These are phyloP conservation scores for Botrytis medusae DNA, from an alignment of 2,329 filamentous ascomycete genomes.

Conservation along the genomic window DNA sequence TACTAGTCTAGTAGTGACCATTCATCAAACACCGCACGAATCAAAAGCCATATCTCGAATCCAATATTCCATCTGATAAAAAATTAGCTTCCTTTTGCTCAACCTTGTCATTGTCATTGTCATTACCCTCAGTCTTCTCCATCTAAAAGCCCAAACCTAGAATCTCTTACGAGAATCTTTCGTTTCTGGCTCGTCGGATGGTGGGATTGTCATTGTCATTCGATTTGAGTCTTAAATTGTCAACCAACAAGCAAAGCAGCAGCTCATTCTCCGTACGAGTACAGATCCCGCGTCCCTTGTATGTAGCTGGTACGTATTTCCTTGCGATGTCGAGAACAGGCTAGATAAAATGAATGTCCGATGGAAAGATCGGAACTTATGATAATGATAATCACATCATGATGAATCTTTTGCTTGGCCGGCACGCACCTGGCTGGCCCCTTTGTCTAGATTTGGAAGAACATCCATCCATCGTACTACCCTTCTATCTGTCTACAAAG, in stretches of 20 bases:
- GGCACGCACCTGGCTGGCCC: too few relatives aligned
- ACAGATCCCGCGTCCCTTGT: not conserved
- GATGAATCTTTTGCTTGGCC: too few relatives aligned
- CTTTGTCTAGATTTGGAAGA: too few relatives aligned
- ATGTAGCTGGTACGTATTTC: not conserved
- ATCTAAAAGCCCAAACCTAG: not conserved
- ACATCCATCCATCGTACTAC: too few relatives aligned
- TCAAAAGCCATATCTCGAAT: not conserved
- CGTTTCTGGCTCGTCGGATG: not conserved
- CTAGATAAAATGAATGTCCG: too few relatives aligned
- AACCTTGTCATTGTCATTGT: too few relatives aligned
- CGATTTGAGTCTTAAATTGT: not conserved
- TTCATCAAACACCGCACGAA: not conserved
- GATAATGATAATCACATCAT: too few relatives aligned
- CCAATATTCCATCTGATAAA: constrained; percentile 1
- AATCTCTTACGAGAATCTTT: constrained; percentile 11
- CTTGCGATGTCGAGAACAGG: too few relatives aligned
- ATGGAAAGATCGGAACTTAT: too few relatives aligned
- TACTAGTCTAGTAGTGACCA: too few relatives aligned
- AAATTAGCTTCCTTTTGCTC: not conserved
- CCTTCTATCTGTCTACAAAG: too few relatives aligned
- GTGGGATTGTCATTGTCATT: not conserved
- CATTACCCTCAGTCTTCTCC: not conserved
- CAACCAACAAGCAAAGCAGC: too few relatives aligned
- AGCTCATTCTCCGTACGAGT: not conserved